A percentile compares a stretch with the other conserved stretches of the same genome.
Conservation (phyloP, 2,329 filamentous ascomycete genomes). For the Clarireedia sp. region DNA sequence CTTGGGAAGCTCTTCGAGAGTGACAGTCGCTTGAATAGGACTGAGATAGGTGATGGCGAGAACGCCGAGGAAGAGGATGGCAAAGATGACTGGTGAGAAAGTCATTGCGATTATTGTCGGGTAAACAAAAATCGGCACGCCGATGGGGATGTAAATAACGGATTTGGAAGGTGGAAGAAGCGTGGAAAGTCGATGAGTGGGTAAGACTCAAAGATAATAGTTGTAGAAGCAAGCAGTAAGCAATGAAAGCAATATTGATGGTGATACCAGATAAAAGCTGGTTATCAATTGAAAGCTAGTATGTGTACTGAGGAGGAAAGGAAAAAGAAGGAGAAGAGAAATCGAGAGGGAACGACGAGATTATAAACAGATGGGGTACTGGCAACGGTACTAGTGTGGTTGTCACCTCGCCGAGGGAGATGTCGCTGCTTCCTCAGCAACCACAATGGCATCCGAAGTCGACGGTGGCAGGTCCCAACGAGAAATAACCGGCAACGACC, state of each 20-base stretch:
- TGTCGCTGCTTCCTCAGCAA: too few relatives aligned
- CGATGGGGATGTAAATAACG: neutral
- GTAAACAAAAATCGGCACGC: constrained; percentile 6
- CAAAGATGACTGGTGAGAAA: neutral
- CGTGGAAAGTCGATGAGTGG: neutral
- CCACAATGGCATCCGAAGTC: too few relatives aligned
- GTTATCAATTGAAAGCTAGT: neutral
- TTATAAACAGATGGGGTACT: neutral
- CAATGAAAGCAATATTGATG: neutral
- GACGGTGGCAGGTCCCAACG: too few relatives aligned
- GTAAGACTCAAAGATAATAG: constrained; percentile 5
- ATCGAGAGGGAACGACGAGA: neutral
- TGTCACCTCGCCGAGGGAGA: too few relatives aligned
- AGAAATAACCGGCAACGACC: too few relatives aligned
- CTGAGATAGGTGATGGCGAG: neutral
- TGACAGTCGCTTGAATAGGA: neutral
- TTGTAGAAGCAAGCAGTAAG: neutral
- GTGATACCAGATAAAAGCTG: neutral
- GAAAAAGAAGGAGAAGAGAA: neutral
- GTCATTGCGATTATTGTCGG: constrained; percentile 4
- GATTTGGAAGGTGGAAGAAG: neutral
- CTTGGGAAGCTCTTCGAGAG: neutral
- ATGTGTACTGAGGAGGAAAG: neutral
- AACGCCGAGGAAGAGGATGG: neutral
- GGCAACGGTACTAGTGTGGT: neutral